These are phyloP conservation scores for Globisporangium recalcitrans DNA, from an alignment of 352 stramenopile species.

Conservation along the genomic window DNA sequence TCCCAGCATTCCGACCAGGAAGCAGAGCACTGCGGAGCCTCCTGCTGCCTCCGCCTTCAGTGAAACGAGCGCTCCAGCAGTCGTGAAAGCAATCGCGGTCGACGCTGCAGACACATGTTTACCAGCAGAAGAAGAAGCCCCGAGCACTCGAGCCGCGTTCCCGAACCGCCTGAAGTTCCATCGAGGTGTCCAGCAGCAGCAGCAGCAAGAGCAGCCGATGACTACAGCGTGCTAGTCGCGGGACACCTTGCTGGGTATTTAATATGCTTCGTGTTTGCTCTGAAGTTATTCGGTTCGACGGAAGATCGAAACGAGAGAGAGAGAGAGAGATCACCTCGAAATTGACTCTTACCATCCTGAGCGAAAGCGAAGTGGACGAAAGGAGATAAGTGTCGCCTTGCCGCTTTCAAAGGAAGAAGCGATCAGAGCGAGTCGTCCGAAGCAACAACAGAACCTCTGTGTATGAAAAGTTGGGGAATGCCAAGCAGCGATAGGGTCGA, in stretches of 20 bases:
- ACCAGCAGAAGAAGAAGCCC: conserved; percentile 19
- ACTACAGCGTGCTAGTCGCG: conserved; percentile 1
- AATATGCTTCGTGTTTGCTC: neutral
- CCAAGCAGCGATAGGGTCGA: too few species aligned
- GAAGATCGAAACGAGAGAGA: neutral
- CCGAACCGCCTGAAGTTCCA: conserved; percentile 27
- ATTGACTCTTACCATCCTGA: neutral
- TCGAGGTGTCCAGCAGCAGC: conserved; percentile 15
- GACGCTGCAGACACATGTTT: conserved; percentile 13
- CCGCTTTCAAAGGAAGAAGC: neutral
- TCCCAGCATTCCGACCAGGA: neutral
- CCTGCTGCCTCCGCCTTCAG: neutral
- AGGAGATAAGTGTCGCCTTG: too few species aligned
- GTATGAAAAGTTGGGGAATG: too few species aligned
- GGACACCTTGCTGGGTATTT: neutral
- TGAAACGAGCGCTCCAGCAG: neutral
- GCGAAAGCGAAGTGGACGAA: too few species aligned
- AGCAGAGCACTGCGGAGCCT: neutral
- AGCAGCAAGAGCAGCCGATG: neutral
- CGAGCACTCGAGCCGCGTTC: conserved; percentile 17
- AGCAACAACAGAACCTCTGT: too few species aligned
- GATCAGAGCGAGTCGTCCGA: neutral
- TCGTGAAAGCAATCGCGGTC: neutral
- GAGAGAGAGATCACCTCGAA: neutral
- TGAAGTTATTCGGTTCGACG: neutral